phyloP scores from a whole-genome alignment of 2,329 filamentous ascomycete species.

The Penicillium freii region DNA sequence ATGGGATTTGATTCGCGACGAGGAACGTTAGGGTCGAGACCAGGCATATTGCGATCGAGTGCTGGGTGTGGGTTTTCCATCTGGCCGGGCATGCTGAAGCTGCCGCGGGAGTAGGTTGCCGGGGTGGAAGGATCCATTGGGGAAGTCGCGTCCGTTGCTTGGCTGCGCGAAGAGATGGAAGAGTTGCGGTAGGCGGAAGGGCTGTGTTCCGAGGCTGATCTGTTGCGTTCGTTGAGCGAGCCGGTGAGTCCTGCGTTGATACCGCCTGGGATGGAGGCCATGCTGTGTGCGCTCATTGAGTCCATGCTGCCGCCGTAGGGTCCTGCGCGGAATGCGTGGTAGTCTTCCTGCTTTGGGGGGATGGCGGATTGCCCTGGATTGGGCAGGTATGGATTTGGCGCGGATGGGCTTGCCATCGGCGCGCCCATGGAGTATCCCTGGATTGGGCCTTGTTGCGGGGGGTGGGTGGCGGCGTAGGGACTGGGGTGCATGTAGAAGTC shows the following conservation, averaged over 20 bases:
- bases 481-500: conserved; percentile 41
- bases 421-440: conserved; percentile 36
- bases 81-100: conserved; percentile 37
- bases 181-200: conserved; percentile 41
- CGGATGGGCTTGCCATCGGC: conserved; percentile 33
- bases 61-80: conserved; percentile 32
- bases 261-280: conserved; percentile 34
- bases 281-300: conserved; percentile 31
- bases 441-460: conserved; percentile 35
- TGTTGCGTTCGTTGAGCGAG: conserved; percentile 37
- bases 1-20: conserved; percentile 40
- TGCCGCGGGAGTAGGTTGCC: conserved; percentile 38
- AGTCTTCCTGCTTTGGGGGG: conserved; percentile 39
- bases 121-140: conserved; percentile 40
- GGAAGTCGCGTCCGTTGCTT: conserved; percentile 39
- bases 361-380: conserved; percentile 32
- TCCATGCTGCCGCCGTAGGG: conserved; percentile 39
- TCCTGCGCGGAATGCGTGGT: conserved; percentile 34
- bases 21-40: conserved; percentile 34
- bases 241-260: conserved; percentile 34
- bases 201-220: conserved; percentile 38
- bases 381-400: conserved; percentile 40
- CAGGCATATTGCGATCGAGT: conserved; percentile 35
- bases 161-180: conserved; percentile 40
- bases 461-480: conserved; percentile 35